Percentiles rank a stretch among this genome's conserved stretches.
Conservation (phyloP, 2,329 filamentous ascomycete genomes). For the Alternaria postmessia region DNA sequence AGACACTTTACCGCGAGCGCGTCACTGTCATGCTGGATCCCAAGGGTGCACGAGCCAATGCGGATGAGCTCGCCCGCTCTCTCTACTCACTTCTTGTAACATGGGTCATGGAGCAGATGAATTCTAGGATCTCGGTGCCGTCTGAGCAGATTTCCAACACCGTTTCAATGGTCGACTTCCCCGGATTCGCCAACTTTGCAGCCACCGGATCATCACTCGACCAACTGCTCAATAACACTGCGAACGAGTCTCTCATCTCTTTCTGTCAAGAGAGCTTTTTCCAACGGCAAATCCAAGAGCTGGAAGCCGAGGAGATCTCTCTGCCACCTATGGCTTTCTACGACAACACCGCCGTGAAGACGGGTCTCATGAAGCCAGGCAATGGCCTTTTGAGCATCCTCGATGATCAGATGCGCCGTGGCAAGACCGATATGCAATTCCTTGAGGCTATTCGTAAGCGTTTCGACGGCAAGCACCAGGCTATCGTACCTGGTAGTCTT, state of each 20-base stretch:
- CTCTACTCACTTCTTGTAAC: conserved; percentile 93
- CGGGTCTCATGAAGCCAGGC: conserved; percentile 86
- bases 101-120: conserved; percentile 91
- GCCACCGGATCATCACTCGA: conserved; percentile 87
- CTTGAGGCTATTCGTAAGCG: conserved; percentile 90
- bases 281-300: conserved; percentile 88
- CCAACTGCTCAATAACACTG: conserved; percentile 93
- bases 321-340: conserved; percentile 96
- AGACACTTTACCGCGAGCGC: conserved; percentile 92
- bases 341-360: conserved; percentile 94
- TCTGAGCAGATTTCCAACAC: conserved; percentile 94
- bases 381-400: conserved; percentile 94
- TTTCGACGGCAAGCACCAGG: conserved; percentile 92
- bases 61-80: conserved; percentile 91
- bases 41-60: conserved; percentile 85
- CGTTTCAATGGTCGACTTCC: conserved; percentile 94
- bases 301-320: conserved; percentile 91
- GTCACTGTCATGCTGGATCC: conserved; percentile 99
- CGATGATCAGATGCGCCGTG: conserved; percentile 92
- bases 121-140: conserved; percentile 84
- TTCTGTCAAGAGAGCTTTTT: conserved; percentile 96
- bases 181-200: conserved; percentile 86
- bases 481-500: conserved; percentile 79
- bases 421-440: conserved; percentile 87
- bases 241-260: conserved; percentile 90